Percentiles rank a stretch among this genome's conserved stretches.
These are phyloP conservation scores for Clonostachys byssicola DNA, from an alignment of 2,329 filamentous ascomycete species.

Conservation along the genomic window DNA sequence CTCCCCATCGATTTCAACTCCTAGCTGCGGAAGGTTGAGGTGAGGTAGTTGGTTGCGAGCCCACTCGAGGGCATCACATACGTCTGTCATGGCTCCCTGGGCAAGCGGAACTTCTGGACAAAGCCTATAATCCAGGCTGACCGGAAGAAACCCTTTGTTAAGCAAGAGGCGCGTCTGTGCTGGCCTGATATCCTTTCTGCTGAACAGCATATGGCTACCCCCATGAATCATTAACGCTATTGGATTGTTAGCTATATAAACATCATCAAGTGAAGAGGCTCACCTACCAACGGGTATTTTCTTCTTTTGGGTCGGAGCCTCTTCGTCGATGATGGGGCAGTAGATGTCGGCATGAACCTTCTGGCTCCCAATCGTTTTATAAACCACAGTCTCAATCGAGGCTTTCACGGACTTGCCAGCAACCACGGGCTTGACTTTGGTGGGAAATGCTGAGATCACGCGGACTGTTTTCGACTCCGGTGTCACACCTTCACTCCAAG, in stretches of 20 bases:
- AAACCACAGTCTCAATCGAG: conserved; percentile 1
- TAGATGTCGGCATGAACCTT: conserved; percentile 3
- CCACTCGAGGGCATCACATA: conserved; percentile 36
- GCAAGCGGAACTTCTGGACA: conserved; percentile 40
- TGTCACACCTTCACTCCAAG: no score
- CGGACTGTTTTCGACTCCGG: no score
- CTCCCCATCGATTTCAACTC: conserved; percentile 15
- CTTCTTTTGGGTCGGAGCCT: background rate
- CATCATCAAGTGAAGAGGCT: no score
- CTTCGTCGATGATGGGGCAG: background rate
- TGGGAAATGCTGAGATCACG: no score
- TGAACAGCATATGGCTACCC: conserved; percentile 32
- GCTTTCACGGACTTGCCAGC: background rate
- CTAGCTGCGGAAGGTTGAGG: conserved; percentile 18
- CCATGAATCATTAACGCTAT: conserved; percentile 39
- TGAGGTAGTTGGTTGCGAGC: conserved; percentile 9
- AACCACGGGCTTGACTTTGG: no score
- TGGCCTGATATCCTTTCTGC: conserved; percentile 20
- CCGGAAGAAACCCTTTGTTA: conserved; percentile 31
- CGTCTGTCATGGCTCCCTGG: conserved; percentile 40
- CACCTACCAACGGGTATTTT: no score
- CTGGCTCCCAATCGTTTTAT: conserved; percentile 1
- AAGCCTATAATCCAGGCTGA: conserved; percentile 45
- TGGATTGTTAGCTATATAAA: background rate
- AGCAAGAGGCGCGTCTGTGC: conserved; percentile 30